These are phyloP conservation scores for Mycosarcoma mackinlayi DNA, from an alignment of 1,284 basidiomycete species.

Conservation along the genomic window DNA sequence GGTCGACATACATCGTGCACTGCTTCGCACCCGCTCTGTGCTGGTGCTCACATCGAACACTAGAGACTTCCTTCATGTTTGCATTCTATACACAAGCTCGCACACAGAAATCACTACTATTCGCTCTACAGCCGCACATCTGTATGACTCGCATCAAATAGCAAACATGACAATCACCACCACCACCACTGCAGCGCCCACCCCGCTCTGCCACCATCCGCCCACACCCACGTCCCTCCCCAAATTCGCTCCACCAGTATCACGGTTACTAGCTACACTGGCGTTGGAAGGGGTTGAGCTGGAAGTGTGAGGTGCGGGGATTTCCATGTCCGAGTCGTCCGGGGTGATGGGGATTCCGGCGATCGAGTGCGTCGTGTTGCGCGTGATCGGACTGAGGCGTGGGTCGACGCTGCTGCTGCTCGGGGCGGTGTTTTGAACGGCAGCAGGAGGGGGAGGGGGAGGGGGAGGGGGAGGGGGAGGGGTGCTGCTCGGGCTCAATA, in stretches of 20 bases:
- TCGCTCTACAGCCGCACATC: too few species aligned
- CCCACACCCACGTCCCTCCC: too few species aligned
- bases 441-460: too few species aligned
- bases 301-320: not conserved
- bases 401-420: not conserved
- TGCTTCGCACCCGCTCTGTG: too few species aligned
- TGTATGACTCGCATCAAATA: too few species aligned
- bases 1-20: too few species aligned
- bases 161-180: conserved; percentile 13
- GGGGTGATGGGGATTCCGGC: conserved; percentile 10
- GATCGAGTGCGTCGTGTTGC: not conserved
- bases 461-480: conserved; percentile 3
- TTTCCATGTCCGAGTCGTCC: conserved; percentile 18
- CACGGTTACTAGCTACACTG: not conserved
- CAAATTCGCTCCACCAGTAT: not conserved
- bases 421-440: not conserved
- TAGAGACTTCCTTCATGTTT: too few species aligned
- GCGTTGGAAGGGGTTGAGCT: too few species aligned
- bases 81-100: too few species aligned
- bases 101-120: too few species aligned
- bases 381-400: not conserved
- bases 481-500: conserved; percentile 18
- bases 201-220: not conserved
- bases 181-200: not conserved
- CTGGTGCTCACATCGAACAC: too few species aligned